Evolutionary conservation across 805 yeast genomes (phyloP).

Genomic region (Kazachstania martiniae): DNA sequence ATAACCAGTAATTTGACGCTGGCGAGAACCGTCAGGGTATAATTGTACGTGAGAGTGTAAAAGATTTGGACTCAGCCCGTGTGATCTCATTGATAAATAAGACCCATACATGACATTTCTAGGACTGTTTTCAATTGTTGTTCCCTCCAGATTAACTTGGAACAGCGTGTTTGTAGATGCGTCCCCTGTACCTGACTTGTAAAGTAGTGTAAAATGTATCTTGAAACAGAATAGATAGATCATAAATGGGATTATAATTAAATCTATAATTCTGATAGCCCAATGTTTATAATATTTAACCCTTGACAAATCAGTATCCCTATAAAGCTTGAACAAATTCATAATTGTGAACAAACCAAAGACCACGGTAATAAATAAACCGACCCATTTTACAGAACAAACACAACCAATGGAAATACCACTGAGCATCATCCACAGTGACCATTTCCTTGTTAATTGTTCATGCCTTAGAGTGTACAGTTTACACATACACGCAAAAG

Average conservation of each 20-base stretch:
- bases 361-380: constrained; percentile 51
- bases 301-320: constrained; percentile 22
- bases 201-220: constrained; percentile 66
- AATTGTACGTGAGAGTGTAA: constrained; percentile 64
- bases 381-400: constrained; percentile 81
- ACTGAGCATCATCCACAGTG: constrained; percentile 45
- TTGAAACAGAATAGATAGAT: constrained; percentile 68
- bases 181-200: constrained; percentile 85
- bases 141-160: constrained; percentile 74
- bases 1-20: constrained; percentile 73
- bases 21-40: constrained; percentile 69
- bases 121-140: constrained; percentile 55
- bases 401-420: constrained; percentile 74
- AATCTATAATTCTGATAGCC: constrained; percentile 49
- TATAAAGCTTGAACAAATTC: constrained; percentile 39
- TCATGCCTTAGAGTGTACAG: constrained; percentile 49
- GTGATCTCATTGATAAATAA: constrained; percentile 37
- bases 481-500: constrained; percentile 61
- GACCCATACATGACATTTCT: constrained; percentile 55
- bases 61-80: constrained; percentile 64
- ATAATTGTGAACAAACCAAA: constrained; percentile 49
- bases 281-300: constrained; percentile 50
- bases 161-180: constrained; percentile 81
- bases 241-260: constrained; percentile 61
- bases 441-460: constrained; percentile 64